Base-by-base conservation (phyloP, 1,139 yeast species). In the Taiozyma sp. region DNA sequence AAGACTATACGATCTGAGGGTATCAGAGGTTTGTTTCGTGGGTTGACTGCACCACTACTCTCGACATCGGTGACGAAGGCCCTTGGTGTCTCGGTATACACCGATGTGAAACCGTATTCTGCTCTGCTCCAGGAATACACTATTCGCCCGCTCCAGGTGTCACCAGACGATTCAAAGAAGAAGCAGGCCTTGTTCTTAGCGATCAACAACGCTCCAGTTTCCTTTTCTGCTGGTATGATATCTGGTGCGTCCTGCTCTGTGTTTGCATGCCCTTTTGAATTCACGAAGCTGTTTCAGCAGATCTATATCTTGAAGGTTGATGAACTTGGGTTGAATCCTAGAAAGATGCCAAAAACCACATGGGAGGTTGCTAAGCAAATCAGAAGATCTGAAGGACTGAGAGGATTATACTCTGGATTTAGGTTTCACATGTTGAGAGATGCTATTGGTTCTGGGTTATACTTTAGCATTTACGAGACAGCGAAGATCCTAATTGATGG, bases 261-360 rank as follows among this genome's bases (percentile, higher is more conserved):
- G 6, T 79, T 86, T 63, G 88, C 95, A 3, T 85, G 93, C 60
- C 97, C 97, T 0, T 88, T 88, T 64, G 97, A 88, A 65, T 81
- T 87, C 65, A 83, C 93, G 47, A 89, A 89, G 64, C 75, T 88
- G 8, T 88, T 85, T 54, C 85, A 93, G 42, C 96, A 89, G 65
- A 78, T 88, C 59, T 73, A 81, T 59, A 63, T 77, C 53, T 64
- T 81, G 61, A 75, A 78, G 45, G 73, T 74, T 55, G 55, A 60
- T 54, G 59, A 62, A 24, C 49, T 60, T 22, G 47, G 54, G 7
- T 34, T 60, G 16, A 53, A 49, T 37, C 63, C 62, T 6, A 53
- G 58, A 32, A 53, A 55, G 42, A 61, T 69, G 51, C 77, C 80
- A 3, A 66, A 67, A 42, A 76, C 79, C 24, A 68, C 82, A 2